phyloP scores from a whole-genome alignment of 495 filamentous ascomycete species.

The Neurospora sublineolata region DNA sequence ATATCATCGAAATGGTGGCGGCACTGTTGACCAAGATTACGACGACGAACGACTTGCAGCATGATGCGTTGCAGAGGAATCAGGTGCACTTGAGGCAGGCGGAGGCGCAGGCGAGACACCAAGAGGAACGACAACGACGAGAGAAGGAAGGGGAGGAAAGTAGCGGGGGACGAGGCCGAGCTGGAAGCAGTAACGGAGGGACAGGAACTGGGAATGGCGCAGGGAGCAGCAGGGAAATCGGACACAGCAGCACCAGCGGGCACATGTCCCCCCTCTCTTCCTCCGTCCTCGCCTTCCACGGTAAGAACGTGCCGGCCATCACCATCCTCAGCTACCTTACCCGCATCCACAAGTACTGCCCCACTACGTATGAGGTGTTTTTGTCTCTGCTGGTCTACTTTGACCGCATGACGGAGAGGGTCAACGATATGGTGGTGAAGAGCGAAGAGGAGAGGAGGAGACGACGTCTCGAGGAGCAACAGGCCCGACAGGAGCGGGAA shows the following conservation, averaged over 20 bases:
- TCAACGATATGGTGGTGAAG: slow-evolving; percentile 53
- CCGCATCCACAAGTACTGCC: slow-evolving; percentile 97
- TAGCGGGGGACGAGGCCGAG: background rate
- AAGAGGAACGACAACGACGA: slow-evolving; percentile 16
- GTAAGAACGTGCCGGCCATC: slow-evolving; percentile 96
- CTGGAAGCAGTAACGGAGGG: slow-evolving; percentile 24
- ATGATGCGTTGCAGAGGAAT: slow-evolving; percentile 51
- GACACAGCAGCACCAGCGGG: slow-evolving; percentile 28
- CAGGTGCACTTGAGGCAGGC: slow-evolving; percentile 36
- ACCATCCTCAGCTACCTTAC: slow-evolving; percentile 93
- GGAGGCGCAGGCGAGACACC: slow-evolving; percentile 25
- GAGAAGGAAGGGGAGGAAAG: background rate
- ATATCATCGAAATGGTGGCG: slow-evolving; percentile 99
- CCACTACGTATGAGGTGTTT: slow-evolving; percentile 97
- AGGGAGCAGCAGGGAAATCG: background rate
- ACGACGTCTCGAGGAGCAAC: slow-evolving; percentile 11
- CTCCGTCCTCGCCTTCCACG: slow-evolving; percentile 96
- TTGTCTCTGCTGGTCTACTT: slow-evolving; percentile 93
- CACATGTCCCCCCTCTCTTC: slow-evolving; percentile 64
- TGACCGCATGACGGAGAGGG: slow-evolving; percentile 94
- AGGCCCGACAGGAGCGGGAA: slow-evolving; percentile 1
- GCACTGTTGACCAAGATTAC: slow-evolving; percentile 98
- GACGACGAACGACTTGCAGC: slow-evolving; percentile 88
- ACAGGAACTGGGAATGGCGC: background rate
- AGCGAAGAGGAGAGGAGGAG: slow-evolving; percentile 27